These are phyloP conservation scores for Corymbia maculata DNA, from an alignment of 345 rosid genomes.

Conservation along the genomic window DNA sequence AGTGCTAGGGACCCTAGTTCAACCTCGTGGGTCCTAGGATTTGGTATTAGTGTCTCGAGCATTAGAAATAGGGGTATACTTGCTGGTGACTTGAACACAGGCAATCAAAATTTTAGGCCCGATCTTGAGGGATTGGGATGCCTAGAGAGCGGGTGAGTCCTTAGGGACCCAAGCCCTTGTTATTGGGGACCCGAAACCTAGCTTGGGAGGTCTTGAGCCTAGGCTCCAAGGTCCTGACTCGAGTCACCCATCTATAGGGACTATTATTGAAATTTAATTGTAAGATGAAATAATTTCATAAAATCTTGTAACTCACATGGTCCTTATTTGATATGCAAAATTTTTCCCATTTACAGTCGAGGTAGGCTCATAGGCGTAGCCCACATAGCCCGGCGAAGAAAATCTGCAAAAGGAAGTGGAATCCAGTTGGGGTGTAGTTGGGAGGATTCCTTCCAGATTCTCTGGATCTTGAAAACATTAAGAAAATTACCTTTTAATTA, in stretches of 20 bases:
- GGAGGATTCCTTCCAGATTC: background rate
- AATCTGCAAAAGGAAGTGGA: background rate
- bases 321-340: background rate
- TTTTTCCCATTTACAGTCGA: background rate
- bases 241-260: background rate
- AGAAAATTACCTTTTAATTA: background rate
- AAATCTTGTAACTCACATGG: background rate
- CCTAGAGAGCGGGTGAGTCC: background rate
- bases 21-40: background rate
- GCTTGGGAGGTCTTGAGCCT: background rate
- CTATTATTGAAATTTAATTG: background rate
- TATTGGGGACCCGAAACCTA: background rate
- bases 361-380: background rate
- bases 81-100: background rate
- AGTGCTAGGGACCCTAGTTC: background rate
- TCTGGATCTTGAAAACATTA: background rate
- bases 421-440: background rate
- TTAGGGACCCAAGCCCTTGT: background rate
- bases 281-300: background rate
- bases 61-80: background rate
- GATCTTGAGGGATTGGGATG: fast-evolving
- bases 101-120: background rate
- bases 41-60: background rate
- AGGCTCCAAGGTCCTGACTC: background rate
- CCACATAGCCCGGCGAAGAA: background rate